These are phyloP conservation scores for Lentinula sp. DNA, from an alignment of 768 basidiomycete genomes.

Conservation along the genomic window DNA sequence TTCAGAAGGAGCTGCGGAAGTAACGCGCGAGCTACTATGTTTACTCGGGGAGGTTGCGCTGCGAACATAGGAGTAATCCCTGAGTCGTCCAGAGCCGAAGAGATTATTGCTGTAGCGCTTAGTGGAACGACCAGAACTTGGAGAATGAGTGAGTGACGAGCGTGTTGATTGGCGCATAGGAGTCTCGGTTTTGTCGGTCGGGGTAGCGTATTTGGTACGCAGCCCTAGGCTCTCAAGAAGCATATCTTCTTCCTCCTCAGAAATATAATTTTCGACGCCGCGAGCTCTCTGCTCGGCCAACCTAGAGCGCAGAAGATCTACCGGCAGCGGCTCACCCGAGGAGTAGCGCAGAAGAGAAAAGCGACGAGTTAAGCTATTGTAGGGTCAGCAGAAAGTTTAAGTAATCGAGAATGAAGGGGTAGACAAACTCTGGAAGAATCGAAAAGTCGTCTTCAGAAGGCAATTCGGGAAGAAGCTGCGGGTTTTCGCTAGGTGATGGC, in stretches of 20 bases:
- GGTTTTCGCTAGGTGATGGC: slow-evolving; percentile 20
- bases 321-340: slow-evolving; percentile 56
- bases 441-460: slow-evolving; percentile 73
- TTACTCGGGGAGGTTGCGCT: slow-evolving; percentile 42
- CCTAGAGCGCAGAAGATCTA: slow-evolving; percentile 59
- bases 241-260: slow-evolving; percentile 84
- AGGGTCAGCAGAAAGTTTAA: slow-evolving; percentile 13
- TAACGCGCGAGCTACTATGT: slow-evolving; percentile 36
- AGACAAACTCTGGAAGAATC: slow-evolving; percentile 69
- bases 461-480: slow-evolving; percentile 45
- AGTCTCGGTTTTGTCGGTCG: slow-evolving; percentile 23
- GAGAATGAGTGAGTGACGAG: slow-evolving; percentile 36
- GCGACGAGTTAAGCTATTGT: slow-evolving; percentile 67
- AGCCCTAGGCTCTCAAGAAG: slow-evolving; percentile 67
- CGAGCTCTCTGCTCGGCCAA: slow-evolving; percentile 74
- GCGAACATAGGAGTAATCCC: slow-evolving; percentile 69
- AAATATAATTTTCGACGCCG: slow-evolving; percentile 61
- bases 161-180: slow-evolving; percentile 24
- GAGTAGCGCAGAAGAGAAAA: slow-evolving; percentile 75
- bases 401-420: slow-evolving; percentile 7
- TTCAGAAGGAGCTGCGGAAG: slow-evolving; percentile 47
- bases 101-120: slow-evolving; percentile 85
- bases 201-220: slow-evolving; percentile 25
- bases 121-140: slow-evolving; percentile 39
- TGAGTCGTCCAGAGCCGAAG: slow-evolving; percentile 74